Conservation (phyloP, 352 stramenopile species). For the Aphanomyces cochlioides region DNA sequence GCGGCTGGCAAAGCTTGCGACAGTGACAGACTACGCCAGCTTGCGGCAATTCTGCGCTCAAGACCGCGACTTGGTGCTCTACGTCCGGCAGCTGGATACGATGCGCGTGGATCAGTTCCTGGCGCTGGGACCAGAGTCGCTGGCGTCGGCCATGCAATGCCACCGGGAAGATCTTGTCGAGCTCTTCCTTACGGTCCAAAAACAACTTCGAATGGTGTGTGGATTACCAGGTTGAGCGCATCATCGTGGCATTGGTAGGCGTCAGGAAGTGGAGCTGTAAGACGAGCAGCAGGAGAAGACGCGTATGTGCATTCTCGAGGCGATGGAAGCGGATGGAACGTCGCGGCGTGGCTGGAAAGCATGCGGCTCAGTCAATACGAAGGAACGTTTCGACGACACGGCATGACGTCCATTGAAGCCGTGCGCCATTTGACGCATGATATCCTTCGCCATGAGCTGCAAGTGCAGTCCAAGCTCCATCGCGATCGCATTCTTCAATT, state of each 20-base stretch:
- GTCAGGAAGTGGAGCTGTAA: no score
- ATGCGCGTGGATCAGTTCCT: neutral
- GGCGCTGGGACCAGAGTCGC: neutral
- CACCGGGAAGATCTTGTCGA: neutral
- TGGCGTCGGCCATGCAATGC: neutral
- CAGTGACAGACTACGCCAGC: neutral
- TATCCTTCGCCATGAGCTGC: slow-evolving; percentile 1
- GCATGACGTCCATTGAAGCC: neutral
- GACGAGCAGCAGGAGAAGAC: no score
- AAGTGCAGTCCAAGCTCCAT: slow-evolving; percentile 23
- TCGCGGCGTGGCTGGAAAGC: slow-evolving; percentile 6
- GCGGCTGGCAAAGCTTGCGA: neutral
- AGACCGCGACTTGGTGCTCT: slow-evolving; percentile 19
- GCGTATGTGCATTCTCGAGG: no score
- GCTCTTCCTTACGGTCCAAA: neutral
- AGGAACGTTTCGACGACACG: neutral
- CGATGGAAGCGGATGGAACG: neutral
- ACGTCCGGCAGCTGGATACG: slow-evolving; percentile 14
- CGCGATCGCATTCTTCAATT: slow-evolving; percentile 17
- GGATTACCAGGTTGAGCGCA: neutral
- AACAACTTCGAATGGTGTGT: slow-evolving; percentile 5
- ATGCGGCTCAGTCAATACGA: slow-evolving; percentile 14
- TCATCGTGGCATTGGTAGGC: neutral
- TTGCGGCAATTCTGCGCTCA: slow-evolving; percentile 19
- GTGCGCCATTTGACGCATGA: slow-evolving; percentile 1